phyloP scores from a whole-genome alignment of 148 eudicot species.

The Dianthus caryophyllus region DNA sequence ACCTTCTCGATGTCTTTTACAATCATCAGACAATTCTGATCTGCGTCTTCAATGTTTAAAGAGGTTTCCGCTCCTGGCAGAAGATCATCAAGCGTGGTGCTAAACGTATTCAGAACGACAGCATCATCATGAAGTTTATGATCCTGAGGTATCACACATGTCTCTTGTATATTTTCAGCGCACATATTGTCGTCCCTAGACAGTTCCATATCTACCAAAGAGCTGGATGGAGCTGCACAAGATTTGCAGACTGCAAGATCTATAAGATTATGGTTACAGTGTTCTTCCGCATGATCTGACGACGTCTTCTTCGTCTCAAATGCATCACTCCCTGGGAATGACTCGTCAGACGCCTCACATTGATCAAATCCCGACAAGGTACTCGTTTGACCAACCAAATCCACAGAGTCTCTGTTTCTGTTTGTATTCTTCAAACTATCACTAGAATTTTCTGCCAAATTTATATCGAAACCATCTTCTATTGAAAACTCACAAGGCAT shows the following conservation, averaged over 20 bases:
- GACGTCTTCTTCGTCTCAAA: constrained; percentile 5
- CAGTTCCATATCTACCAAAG: constrained; percentile 3
- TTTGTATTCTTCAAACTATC: neutral
- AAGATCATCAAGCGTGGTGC: constrained; percentile 4
- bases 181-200: neutral
- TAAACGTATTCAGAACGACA: neutral
- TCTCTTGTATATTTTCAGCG: constrained; percentile 11
- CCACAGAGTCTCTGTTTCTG: neutral
- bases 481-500: constrained; percentile 30
- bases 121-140: constrained; percentile 14
- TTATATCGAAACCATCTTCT: constrained; percentile 23
- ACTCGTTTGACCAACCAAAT: constrained; percentile 10
- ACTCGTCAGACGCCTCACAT: neutral
- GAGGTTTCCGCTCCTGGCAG: constrained; percentile 9
- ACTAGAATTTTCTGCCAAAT: constrained; percentile 13
- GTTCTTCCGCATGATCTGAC: constrained; percentile 12
- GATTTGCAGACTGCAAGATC: neutral
- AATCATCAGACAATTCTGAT: constrained; percentile 5
- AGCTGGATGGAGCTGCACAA: constrained; percentile 1
- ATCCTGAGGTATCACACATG: constrained; percentile 10
- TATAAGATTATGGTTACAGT: neutral
- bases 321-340: constrained; percentile 14
- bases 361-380: neutral
- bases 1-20: constrained; percentile 24
- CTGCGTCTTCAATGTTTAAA: constrained; percentile 6